Conservation (phyloP, 371 early-diverging fungal genomes). For the Parasitella parasitica region DNA sequence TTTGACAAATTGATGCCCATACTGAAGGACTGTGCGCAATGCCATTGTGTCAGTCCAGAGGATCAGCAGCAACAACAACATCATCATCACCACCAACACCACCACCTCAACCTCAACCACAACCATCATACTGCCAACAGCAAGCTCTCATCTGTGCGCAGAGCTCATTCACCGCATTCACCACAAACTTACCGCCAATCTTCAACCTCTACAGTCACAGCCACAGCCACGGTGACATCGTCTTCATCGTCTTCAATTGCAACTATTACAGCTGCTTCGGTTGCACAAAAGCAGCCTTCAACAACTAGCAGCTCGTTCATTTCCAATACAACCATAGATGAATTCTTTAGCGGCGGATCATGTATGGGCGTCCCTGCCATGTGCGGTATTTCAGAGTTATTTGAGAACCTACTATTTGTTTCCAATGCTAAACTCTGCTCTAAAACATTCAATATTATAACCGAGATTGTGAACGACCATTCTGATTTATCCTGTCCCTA, state of each 20-base stretch:
- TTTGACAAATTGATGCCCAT: slow-evolving; percentile 50
- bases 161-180: background rate
- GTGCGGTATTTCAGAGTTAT: slow-evolving; percentile 40
- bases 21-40: slow-evolving; percentile 44
- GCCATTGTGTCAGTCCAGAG: slow-evolving; percentile 29
- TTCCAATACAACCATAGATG: background rate
- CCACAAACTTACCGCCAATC: background rate
- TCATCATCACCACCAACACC: background rate
- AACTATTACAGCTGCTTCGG: background rate
- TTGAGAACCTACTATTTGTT: slow-evolving; percentile 29
- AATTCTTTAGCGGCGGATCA: background rate
- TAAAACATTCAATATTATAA: slow-evolving; percentile 49
- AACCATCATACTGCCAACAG: background rate
- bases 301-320: background rate
- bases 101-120: background rate
- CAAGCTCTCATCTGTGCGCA: background rate
- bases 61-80: background rate
- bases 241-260: background rate
- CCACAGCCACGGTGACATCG: background rate
- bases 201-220: no score
- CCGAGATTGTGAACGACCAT: slow-evolving; percentile 44
- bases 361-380: slow-evolving; percentile 37
- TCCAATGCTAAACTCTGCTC: slow-evolving; percentile 41
- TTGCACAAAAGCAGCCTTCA: background rate
- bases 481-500: slow-evolving; percentile 41